Conservation (phyloP, 192 early-diverging fungal species). For the Coemansia sp. region DNA sequence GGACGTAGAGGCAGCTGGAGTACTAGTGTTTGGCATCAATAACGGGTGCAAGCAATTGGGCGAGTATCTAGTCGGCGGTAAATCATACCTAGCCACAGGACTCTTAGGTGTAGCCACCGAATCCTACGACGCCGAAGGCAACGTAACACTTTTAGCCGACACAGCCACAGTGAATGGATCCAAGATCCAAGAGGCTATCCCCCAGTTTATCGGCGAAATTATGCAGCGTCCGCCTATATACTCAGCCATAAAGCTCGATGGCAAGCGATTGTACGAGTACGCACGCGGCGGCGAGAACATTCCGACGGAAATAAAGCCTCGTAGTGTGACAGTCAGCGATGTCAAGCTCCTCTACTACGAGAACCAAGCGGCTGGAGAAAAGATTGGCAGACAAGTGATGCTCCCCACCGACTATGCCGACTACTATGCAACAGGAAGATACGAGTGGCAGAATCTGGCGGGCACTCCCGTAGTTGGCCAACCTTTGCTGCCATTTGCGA, state of each 20-base stretch:
- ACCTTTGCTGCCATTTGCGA: slow-evolving; percentile 23
- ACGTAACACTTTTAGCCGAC: slow-evolving; percentile 37
- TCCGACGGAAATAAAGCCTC: slow-evolving; percentile 19
- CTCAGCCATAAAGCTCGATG: slow-evolving; percentile 71
- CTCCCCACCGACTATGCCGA: slow-evolving; percentile 19
- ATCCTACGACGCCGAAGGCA: slow-evolving; percentile 63
- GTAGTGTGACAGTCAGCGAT: slow-evolving; percentile 20
- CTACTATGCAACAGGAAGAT: slow-evolving; percentile 27
- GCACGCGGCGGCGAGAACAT: slow-evolving; percentile 58
- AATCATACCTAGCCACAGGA: slow-evolving; percentile 62
- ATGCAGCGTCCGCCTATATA: slow-evolving; percentile 72
- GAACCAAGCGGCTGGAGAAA: background rate
- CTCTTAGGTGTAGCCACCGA: slow-evolving; percentile 64
- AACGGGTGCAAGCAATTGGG: slow-evolving; percentile 61
- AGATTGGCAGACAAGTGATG: slow-evolving; percentile 14
- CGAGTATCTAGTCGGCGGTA: slow-evolving; percentile 53
- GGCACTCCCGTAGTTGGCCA: slow-evolving; percentile 8
- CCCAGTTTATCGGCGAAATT: slow-evolving; percentile 63
- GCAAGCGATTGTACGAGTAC: slow-evolving; percentile 74
- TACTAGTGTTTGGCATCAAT: slow-evolving; percentile 60
- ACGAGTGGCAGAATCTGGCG: slow-evolving; percentile 12
- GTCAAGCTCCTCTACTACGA: slow-evolving; percentile 29
- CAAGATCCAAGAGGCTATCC: slow-evolving; percentile 42
- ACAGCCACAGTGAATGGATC: slow-evolving; percentile 52
- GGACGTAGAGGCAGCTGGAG: slow-evolving; percentile 49